Base-by-base conservation (phyloP, 2,329 filamentous ascomycete genomes). In the Nothomitra cinnamomea region DNA sequence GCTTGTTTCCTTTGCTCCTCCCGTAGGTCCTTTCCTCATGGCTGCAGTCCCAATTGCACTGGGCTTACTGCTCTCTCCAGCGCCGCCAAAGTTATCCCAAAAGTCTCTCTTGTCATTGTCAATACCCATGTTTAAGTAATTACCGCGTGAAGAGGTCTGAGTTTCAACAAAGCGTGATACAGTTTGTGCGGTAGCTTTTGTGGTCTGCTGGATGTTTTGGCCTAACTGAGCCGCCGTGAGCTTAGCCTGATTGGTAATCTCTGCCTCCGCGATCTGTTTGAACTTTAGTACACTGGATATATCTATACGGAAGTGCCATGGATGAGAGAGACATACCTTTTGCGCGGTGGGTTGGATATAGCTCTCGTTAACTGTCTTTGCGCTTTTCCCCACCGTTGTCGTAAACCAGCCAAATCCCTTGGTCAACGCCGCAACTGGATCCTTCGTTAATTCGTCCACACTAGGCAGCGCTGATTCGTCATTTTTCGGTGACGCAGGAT, bases 391-490 rank as follows among this genome's bases (percentile, higher is more conserved):
- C 42, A 96, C 87, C 12, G 87, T 88, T 35, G 80, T 84, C 17
- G 87, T 79, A 63, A 96, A 87, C 88, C 92, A 96, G 7, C 90
- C 90, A 62, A 96, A 94, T 0, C 90, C 86, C 69, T 94, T 95
- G 25, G 82, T 87, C 60, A 98, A 68, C 15, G 90, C 88, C 1
- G 79, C 89, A 57, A 96, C 74, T 0, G 92, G 89, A 65, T 98
- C 92, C 64, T 82, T 85, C 67, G 95, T 87, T 63, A 96, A 79
- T 53, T 96, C 90, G 53, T 92, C 83, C n/a, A 92, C 71, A 12
- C 80, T 80, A 0, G 85, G 85, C 24, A 85, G 69, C 1, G 65
- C 65, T 12, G 52, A 12, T 24, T 64, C 68, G 10, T 66, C 67
- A 12, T 70, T 69, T 15, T 51, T 66, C 66, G 42, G 66, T 66